Evolutionary conservation across 805 yeast species (phyloP).

Genomic region (Yarrowia sp.): DNA sequence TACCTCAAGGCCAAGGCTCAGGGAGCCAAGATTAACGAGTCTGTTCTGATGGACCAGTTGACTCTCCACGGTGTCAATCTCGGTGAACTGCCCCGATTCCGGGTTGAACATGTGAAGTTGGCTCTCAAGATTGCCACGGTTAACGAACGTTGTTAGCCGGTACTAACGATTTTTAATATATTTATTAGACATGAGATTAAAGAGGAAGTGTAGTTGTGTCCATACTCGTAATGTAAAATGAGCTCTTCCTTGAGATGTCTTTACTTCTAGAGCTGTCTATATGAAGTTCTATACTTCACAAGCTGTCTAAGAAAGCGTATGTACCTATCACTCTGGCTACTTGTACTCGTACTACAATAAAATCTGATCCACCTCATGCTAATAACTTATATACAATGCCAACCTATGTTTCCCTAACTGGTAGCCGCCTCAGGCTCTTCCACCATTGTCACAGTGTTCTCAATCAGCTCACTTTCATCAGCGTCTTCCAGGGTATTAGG

Average conservation of each 20-base stretch:
- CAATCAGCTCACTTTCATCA: conserved; percentile 8
- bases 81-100: conserved; percentile 34
- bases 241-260: no score
- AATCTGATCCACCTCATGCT: background rate
- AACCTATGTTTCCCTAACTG: background rate
- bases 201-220: background rate
- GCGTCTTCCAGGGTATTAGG: conserved; percentile 23
- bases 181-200: conserved; percentile 9
- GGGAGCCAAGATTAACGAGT: conserved; percentile 30
- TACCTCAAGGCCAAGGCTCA: conserved; percentile 22
- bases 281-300: no score
- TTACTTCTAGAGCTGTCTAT: no score
- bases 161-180: conserved; percentile 7
- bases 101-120: conserved; percentile 16
- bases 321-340: no score
- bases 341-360: no score
- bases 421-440: conserved; percentile 7
- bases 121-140: conserved; percentile 19
- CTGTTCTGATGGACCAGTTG: conserved; percentile 27
- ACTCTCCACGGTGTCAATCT: conserved; percentile 24
- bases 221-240: no score
- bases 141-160: background rate
- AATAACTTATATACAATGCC: conserved; percentile 29
- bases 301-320: no score
- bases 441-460: conserved; percentile 10